Evolutionary conservation across 441 rosid genomes (phyloP).

Genomic region (Gossypium schwendimanii): DNA sequence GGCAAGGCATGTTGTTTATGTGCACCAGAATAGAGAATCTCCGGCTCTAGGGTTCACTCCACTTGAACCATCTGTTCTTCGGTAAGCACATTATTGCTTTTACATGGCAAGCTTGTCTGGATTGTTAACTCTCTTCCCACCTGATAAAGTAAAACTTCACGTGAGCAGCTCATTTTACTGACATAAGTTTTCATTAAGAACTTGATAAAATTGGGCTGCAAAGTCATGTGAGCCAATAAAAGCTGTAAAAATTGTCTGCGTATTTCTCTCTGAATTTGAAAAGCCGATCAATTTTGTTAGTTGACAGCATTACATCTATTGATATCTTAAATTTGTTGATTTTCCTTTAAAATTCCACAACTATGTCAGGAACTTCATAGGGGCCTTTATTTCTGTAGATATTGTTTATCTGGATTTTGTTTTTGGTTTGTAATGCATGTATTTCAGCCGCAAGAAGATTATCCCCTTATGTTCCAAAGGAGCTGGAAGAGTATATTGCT

Average conservation of each 20-base stretch:
- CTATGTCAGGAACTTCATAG: neutral
- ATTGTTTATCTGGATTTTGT: slow-evolving; percentile 1
- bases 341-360: neutral
- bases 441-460: slow-evolving; percentile 90
- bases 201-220: no score
- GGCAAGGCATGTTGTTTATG: slow-evolving; percentile 92
- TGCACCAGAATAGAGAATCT: slow-evolving; percentile 85
- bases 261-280: no score
- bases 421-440: slow-evolving; percentile 57
- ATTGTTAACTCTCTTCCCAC: neutral
- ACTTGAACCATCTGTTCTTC: slow-evolving; percentile 77
- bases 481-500: slow-evolving; percentile 89
- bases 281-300: neutral
- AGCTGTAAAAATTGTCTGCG: no score
- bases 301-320: neutral
- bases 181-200: no score
- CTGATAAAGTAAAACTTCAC: neutral
- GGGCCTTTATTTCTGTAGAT: neutral
- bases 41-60: slow-evolving; percentile 93
- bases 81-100: slow-evolving; percentile 38
- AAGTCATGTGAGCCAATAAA: no score
- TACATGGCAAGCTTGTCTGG: neutral
- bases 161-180: no score
- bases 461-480: slow-evolving; percentile 76
- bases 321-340: neutral